Evolutionary conservation across 148 eudicot species (phyloP), one percentile per base, ranked within the genome.

Genomic region (Linanthus parryae): DNA sequence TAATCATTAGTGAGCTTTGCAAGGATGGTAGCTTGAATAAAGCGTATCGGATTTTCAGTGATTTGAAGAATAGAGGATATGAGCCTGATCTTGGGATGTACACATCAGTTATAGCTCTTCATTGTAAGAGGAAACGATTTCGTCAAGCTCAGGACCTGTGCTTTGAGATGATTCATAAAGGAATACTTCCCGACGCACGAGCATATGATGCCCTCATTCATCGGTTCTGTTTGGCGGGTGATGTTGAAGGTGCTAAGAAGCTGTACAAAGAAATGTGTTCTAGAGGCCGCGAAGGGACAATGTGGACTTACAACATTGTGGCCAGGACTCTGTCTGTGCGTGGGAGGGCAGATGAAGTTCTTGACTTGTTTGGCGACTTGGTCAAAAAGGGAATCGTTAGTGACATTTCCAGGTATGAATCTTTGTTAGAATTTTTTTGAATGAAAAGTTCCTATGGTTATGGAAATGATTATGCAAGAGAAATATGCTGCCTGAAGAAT

Each of bases 301-400:
- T 51, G 0, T 56, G 77, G 48, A 54, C 37, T 56, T 77, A 77
- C 56, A 78, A 67, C 55, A 70, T 66, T 22, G 57, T 84, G 73
- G 77, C 80, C 62, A 21, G 20, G 47, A 82, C 79, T 31, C 46
- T 80, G 54, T 80, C 79, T 53, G 61, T 47, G 47, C 52, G 68
- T 38, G 64, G 73, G 44, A 63, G 39, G 50, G 52, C 51, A 23
- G 48, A 37, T 36, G 66, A 69, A 59, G 92, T 87, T 42, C 57
- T 47, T 57, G 58, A 27, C 12, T 54, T 84, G 60, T 80, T 74
- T 59, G 65, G 77, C 49, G 64, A 78, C 36, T 80, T 84, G 92
- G 8, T 58, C 14, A 62, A 35, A 22, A 72, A 67, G 29, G 68
- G 72, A 35, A 47, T 84, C 59, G 41, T 26, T 2, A 47, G 62